phyloP scores from a whole-genome alignment of 805 yeast species.

The Myxozyma neglecta region DNA sequence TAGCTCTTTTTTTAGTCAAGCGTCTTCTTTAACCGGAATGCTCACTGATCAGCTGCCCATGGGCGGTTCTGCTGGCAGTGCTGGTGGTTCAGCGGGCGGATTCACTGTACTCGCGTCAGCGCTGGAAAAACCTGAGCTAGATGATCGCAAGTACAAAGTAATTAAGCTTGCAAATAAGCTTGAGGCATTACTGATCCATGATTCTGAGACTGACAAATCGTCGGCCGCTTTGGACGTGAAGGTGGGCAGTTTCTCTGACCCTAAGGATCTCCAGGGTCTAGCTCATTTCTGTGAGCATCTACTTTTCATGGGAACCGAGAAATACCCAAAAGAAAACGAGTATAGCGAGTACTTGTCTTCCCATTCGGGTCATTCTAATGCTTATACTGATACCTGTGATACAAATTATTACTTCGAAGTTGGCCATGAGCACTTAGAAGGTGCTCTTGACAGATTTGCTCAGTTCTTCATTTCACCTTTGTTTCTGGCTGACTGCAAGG shows the following conservation, averaged over 20 bases:
- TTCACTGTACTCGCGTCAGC: constrained; percentile 23
- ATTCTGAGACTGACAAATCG: constrained; percentile 62
- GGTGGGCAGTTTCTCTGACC: constrained; percentile 81
- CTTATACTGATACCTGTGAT: constrained; percentile 84
- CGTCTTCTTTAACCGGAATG: not conserved
- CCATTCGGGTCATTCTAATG: constrained; percentile 88
- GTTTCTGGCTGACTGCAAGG: constrained; percentile 71
- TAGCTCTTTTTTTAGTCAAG: not conserved
- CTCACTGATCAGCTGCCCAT: constrained; percentile 8
- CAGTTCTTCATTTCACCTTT: constrained; percentile 89
- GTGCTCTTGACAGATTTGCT: constrained; percentile 88
- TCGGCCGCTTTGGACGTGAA: constrained; percentile 74
- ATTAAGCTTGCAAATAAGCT: constrained; percentile 71
- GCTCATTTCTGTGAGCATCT: constrained; percentile 91
- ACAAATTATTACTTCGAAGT: constrained; percentile 92
- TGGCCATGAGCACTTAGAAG: constrained; percentile 69
- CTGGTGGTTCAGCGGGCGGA: not conserved
- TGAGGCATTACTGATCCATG: constrained; percentile 67
- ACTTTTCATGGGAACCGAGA: constrained; percentile 76
- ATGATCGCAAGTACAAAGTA: constrained; percentile 73
- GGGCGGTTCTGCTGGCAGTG: constrained; percentile 8
- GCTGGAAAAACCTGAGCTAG: constrained; percentile 50
- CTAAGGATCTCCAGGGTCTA: constrained; percentile 66
- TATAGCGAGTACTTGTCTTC: constrained; percentile 71
- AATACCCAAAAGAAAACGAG: constrained; percentile 74